Conservation (phyloP, 2,329 filamentous ascomycete species). For the Fusarium sarcochroum region DNA sequence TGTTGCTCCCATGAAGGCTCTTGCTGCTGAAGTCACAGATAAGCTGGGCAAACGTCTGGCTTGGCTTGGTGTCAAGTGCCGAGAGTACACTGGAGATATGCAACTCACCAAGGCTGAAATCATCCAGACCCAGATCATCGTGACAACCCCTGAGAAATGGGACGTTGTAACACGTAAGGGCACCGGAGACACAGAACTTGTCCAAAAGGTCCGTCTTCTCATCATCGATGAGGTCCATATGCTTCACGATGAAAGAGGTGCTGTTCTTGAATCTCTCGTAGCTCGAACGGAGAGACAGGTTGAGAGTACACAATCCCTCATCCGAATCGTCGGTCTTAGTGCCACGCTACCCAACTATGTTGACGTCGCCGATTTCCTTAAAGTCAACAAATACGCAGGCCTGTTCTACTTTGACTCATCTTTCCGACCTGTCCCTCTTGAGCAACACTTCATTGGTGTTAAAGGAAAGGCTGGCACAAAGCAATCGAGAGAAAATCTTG, state of each 20-base stretch:
- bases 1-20: conserved; percentile 98
- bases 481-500: conserved; percentile 88
- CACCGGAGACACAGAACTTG: conserved; percentile 95
- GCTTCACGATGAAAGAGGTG: conserved; percentile 97
- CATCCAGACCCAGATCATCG: conserved; percentile 95
- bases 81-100: conserved; percentile 98
- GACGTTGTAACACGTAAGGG: conserved; percentile 98
- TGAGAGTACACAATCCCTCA: conserved; percentile 96
- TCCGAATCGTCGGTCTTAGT: conserved; percentile 94
- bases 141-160: conserved; percentile 99
- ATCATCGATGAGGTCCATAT: conserved; percentile 99
- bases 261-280: conserved; percentile 95
- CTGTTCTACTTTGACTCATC: conserved; percentile 98
- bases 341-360: conserved; percentile 97
- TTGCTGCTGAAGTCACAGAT: conserved; percentile 95
- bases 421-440: conserved; percentile 93
- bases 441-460: conserved; percentile 97
- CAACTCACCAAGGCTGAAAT: conserved; percentile 98
- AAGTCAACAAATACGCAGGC: conserved; percentile 92
- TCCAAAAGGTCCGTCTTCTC: conserved; percentile 94
- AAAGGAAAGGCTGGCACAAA: conserved; percentile 90
- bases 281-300: conserved; percentile 96
- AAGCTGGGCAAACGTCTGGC: conserved; percentile 92
- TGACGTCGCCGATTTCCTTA: conserved; percentile 96
- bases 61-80: conserved; percentile 92